Evolutionary conservation across 164 flowering plant genomes (phyloP).

Genomic region (Annona squamosa): DNA sequence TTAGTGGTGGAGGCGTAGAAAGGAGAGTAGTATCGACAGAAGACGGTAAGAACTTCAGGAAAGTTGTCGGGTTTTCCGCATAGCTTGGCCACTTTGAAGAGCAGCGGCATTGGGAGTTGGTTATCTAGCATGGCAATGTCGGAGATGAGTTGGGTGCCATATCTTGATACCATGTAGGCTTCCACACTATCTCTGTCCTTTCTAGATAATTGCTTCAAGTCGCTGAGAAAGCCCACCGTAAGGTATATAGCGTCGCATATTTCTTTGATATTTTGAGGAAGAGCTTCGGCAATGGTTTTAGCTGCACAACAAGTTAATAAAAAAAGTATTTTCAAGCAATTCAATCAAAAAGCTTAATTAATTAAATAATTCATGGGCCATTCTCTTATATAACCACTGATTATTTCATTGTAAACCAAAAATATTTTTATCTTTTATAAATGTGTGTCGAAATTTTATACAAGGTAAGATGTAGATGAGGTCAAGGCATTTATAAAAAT

Average conservation of each 20-base stretch:
- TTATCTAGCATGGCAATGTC: constrained; percentile 9
- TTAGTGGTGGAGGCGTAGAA: background rate
- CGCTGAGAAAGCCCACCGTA: constrained; percentile 1
- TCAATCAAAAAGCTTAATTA: no score
- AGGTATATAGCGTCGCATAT: constrained; percentile 9
- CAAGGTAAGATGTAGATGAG: no score
- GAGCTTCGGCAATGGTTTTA: background rate
- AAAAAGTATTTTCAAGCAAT: background rate
- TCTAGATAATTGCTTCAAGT: background rate
- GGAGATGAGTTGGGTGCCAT: background rate
- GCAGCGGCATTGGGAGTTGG: constrained; percentile 6
- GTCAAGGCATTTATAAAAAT: no score
- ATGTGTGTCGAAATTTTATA: background rate
- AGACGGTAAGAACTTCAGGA: background rate
- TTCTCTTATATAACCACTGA: no score
- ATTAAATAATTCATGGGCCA: no score
- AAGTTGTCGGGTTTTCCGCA: background rate
- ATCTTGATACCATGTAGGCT: background rate
- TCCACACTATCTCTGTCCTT: constrained; percentile 4
- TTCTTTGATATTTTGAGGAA: background rate
- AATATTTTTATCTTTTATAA: no score
- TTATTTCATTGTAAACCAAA: background rate
- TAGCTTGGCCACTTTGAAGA: constrained; percentile 1
- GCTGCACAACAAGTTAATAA: background rate
- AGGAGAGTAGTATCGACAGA: constrained; percentile 12